Conservation (phyloP, 1,139 yeast genomes). For the Suhomyces chickasaworum region DNA sequence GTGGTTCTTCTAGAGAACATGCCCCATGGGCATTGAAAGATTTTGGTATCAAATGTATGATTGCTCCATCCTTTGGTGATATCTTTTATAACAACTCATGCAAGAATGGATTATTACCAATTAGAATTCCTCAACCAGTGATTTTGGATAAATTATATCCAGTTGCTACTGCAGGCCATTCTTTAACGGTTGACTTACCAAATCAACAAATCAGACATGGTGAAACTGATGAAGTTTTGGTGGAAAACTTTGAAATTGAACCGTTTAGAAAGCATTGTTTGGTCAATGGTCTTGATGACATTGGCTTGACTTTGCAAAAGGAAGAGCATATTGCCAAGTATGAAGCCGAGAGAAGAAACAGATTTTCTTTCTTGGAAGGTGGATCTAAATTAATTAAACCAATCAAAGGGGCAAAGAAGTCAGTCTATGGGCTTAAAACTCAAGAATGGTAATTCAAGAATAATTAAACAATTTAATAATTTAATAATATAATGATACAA, state of each 20-base stretch:
- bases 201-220: slow-evolving; percentile 74
- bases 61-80: slow-evolving; percentile 98
- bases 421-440: slow-evolving; percentile 66
- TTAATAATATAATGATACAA: background rate
- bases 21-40: slow-evolving; percentile 99
- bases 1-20: slow-evolving; percentile 98
- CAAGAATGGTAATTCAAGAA: slow-evolving; percentile 70
- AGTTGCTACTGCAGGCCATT: slow-evolving; percentile 70
- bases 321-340: slow-evolving; percentile 72
- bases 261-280: slow-evolving; percentile 92
- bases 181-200: slow-evolving; percentile 80
- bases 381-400: slow-evolving; percentile 72
- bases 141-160: slow-evolving; percentile 76
- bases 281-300: slow-evolving; percentile 92
- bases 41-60: slow-evolving; percentile 91
- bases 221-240: slow-evolving; percentile 69
- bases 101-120: slow-evolving; percentile 92
- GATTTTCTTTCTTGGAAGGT: slow-evolving; percentile 89
- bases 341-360: slow-evolving; percentile 73
- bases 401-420: slow-evolving; percentile 67
- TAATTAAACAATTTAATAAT: no score
- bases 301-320: slow-evolving; percentile 91
- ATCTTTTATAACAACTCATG: slow-evolving; percentile 95
- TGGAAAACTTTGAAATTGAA: slow-evolving; percentile 84
- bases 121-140: slow-evolving; percentile 76